Evolutionary conservation across 768 basidiomycete species (phyloP), one percentile per base, ranked within the genome.

Genomic region (Lactarius tabidus): DNA sequence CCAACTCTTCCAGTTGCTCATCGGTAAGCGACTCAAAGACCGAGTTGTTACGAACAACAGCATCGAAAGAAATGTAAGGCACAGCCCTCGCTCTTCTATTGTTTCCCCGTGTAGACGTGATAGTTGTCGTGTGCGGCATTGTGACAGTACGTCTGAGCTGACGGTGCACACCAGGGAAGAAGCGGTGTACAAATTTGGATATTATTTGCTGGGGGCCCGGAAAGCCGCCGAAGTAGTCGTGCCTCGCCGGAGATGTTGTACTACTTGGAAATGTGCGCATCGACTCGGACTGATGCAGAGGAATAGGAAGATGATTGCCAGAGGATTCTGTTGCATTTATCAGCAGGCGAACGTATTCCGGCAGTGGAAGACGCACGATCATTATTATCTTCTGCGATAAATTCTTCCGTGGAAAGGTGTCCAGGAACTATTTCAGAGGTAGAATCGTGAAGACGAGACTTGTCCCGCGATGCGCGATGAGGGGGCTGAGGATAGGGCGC

Each of bases 1-100:
- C 95, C 6, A 98, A 77, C 74, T 97, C 93, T 69, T 96, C 94
- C 70, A 91, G 78, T 71, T 98, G 90, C 55, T 94, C 92, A 23
- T 83, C 80, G 0, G 87, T 91, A 60, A 96, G 76, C 68, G 75
- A 78, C 41, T 83, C 81, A 69, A 92, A 92, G 3, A 78, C 77
- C 3, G 90, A 93, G 73, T 95, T 96, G 38, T 87, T 82, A 0
- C 93, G 91, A n/a, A 95, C 91, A 2, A 84, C 73, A 0, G 93
- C 90, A 53, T 92, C 85, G 72, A 97, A 98, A 1, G 87, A 83
- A 64, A 98, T 88, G 74, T 98, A 98, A 0, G 90, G 79, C 2
- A 90, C 93, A 1, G 77, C 73, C 68, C 77, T 82, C 57, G 78
- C 79, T n/a, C 84, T 82, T 10, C 72, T 68, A 20, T 71, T 61